Conservation (phyloP, 805 yeast species). For the Wickerhamiella brachini region DNA sequence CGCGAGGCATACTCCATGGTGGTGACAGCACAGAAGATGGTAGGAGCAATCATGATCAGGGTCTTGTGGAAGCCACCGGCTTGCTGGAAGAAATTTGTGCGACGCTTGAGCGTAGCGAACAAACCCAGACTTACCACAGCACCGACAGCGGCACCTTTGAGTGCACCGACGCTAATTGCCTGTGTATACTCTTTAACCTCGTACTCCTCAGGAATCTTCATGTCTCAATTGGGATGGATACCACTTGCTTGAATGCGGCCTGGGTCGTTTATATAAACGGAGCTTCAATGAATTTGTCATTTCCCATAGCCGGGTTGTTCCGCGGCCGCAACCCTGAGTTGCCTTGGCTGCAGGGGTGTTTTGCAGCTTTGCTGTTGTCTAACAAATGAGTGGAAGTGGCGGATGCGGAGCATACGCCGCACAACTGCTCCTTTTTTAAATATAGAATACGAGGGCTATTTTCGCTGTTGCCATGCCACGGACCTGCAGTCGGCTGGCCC, state of each 20-base stretch:
- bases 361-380: neutral
- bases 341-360: neutral
- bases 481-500: neutral
- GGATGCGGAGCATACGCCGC: too few species aligned
- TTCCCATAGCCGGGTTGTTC: neutral
- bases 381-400: too few species aligned
- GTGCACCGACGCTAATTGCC: slow-evolving; percentile 45
- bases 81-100: slow-evolving; percentile 9
- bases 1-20: slow-evolving; percentile 59
- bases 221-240: neutral
- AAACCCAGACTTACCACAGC: slow-evolving; percentile 39
- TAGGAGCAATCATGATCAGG: slow-evolving; percentile 54
- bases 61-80: slow-evolving; percentile 29
- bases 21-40: slow-evolving; percentile 45
- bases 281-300: neutral
- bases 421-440: too few species aligned
- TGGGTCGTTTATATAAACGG: neutral
- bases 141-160: slow-evolving; percentile 45
- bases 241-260: neutral
- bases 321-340: neutral
- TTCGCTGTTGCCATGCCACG: neutral
- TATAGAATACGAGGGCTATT: neutral
- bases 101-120: slow-evolving; percentile 34
- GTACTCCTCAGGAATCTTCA: slow-evolving; percentile 24
- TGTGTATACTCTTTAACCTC: slow-evolving; percentile 51